Evolutionary conservation across 2,329 filamentous ascomycete species (phyloP).

Genomic region (Macrophomina pseudophaseolina): DNA sequence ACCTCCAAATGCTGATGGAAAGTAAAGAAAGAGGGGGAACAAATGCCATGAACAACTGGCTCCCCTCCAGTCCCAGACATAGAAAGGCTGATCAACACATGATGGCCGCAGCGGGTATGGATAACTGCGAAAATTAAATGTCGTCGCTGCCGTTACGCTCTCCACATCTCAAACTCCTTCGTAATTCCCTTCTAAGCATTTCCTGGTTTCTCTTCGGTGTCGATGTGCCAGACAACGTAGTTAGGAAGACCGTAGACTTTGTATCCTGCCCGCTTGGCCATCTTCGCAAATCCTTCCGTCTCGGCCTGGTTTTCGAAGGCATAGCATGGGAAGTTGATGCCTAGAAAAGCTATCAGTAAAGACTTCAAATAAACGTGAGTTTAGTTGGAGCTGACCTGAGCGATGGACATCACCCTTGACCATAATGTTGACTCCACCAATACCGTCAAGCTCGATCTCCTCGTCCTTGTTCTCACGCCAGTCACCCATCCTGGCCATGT

Average conservation of each 20-base stretch:
- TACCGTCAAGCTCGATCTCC: slow-evolving; percentile 90
- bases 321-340: slow-evolving; percentile 94
- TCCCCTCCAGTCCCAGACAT: neutral
- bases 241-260: slow-evolving; percentile 91
- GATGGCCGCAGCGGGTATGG: slow-evolving; percentile 1
- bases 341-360: neutral
- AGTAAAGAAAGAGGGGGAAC: neutral
- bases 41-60: slow-evolving; percentile 1
- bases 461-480: slow-evolving; percentile 91
- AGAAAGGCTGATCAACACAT: neutral
- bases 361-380: neutral
- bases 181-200: slow-evolving; percentile 57
- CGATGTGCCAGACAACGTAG: slow-evolving; percentile 98
- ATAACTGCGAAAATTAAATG: neutral
- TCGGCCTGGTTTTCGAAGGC: slow-evolving; percentile 98
- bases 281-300: slow-evolving; percentile 97
- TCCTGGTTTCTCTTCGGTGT: slow-evolving; percentile 91
- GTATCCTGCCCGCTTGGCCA: slow-evolving; percentile 96
- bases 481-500: slow-evolving; percentile 91
- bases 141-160: slow-evolving; percentile 2
- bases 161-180: neutral
- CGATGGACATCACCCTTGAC: slow-evolving; percentile 98
- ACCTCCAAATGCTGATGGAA: slow-evolving; percentile 13
- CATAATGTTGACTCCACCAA: slow-evolving; percentile 95
- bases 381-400: slow-evolving; percentile 66